A percentile compares a stretch with the other conserved stretches of the same genome.
Conservation (phyloP, 2,329 filamentous ascomycete genomes). For the Botrytis medusae region DNA sequence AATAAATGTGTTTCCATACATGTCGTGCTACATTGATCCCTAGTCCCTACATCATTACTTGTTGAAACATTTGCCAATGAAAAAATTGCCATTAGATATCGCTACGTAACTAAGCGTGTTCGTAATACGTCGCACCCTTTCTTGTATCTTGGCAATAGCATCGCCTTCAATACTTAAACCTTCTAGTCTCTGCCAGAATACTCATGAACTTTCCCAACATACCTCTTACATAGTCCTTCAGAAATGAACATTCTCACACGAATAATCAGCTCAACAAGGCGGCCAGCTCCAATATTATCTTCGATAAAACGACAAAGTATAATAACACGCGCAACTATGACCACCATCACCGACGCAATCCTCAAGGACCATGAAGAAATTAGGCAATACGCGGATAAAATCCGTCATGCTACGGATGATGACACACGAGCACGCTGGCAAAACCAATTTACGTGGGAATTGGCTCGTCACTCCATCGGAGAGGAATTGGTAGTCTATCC, state of each 20-base stretch:
- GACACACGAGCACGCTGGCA: constrained; percentile 45
- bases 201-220: background rate
- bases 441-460: constrained; percentile 51
- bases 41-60: background rate
- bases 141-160: background rate
- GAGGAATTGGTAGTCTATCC: constrained; percentile 56
- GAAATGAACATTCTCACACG: background rate
- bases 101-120: background rate
- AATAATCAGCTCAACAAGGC: background rate
- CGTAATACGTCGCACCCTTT: background rate
- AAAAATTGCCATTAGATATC: background rate
- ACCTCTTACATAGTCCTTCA: background rate
- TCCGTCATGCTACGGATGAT: constrained; percentile 41
- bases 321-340: constrained; percentile 8
- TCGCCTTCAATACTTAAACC: background rate
- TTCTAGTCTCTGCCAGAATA: background rate
- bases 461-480: constrained; percentile 49
- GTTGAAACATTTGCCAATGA: background rate
- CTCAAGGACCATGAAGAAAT: constrained; percentile 44
- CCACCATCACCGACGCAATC: constrained; percentile 38
- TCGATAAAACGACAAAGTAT: background rate
- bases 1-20: background rate
- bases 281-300: background rate
- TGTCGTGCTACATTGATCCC: background rate
- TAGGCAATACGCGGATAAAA: constrained; percentile 45